Percentiles rank a stretch among this genome's conserved stretches.
Conservation (phyloP, 768 basidiomycete genomes). For the Suillus americanus region DNA sequence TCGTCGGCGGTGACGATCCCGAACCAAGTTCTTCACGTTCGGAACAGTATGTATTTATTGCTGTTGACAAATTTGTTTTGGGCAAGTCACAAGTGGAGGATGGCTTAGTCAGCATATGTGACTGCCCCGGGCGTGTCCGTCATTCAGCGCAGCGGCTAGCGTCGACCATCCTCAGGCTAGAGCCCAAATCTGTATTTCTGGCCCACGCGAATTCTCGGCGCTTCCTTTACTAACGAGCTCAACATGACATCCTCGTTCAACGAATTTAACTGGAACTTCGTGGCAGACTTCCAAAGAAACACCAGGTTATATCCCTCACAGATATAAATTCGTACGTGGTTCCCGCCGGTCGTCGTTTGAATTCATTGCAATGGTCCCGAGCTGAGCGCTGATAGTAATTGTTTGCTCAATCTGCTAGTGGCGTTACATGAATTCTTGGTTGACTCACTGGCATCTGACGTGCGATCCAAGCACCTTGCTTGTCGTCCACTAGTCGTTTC, state of each 20-base stretch:
- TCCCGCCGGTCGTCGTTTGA: background rate
- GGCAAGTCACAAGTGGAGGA: no score
- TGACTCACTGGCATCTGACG: background rate
- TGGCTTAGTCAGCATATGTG: background rate
- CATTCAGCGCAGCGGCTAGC: no score
- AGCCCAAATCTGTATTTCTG: background rate
- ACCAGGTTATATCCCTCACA: background rate
- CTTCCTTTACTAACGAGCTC: background rate
- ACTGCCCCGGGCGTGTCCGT: background rate
- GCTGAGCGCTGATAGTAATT: background rate
- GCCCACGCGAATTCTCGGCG: background rate
- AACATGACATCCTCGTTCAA: background rate
- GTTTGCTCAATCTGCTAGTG: background rate
- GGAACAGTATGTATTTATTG: background rate
- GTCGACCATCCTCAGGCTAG: background rate
- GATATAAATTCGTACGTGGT: background rate
- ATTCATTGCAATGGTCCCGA: background rate
- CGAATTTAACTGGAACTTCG: background rate
- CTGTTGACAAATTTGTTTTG: constrained; percentile 4
- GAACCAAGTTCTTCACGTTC: background rate
- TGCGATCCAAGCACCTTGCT: background rate
- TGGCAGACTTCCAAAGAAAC: background rate
- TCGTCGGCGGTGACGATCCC: constrained; percentile 13
- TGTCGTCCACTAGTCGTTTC: background rate
- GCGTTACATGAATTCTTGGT: background rate